Evolutionary conservation across 169 alveolate species (phyloP).

Genomic region (Eimeria falciformis): DNA sequence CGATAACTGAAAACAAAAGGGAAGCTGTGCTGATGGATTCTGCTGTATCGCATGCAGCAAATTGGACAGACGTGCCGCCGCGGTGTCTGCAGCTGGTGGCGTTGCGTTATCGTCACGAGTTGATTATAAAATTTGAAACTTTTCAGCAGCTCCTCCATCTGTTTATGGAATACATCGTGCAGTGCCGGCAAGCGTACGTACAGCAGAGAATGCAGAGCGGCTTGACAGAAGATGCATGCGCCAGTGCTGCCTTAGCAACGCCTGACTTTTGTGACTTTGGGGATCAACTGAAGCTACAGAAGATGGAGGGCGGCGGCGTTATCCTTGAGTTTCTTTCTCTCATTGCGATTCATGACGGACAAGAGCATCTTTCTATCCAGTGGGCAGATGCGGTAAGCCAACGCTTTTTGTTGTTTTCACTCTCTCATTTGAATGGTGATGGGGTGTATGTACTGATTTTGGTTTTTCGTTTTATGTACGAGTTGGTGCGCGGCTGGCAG

Average conservation of each 20-base stretch:
- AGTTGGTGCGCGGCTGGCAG: not conserved
- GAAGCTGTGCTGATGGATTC: not conserved
- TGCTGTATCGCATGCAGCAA: too few species aligned
- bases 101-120: conserved; percentile 44
- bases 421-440: not conserved
- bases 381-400: conserved; percentile 67
- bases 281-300: not conserved
- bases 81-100: conserved; percentile 38
- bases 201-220: conserved; percentile 57
- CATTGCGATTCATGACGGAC: conserved; percentile 66
- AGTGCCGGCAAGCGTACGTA: conserved; percentile 55
- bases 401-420: not conserved
- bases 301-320: conserved; percentile 57
- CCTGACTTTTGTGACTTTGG: conserved; percentile 69
- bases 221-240: not conserved
- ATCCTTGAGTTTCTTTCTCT: conserved; percentile 50
- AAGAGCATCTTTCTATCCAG: conserved; percentile 54
- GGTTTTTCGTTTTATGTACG: not conserved
- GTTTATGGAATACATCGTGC: conserved; percentile 59
- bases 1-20: not conserved
- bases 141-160: conserved; percentile 54
- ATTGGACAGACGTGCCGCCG: not conserved
- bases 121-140: not conserved
- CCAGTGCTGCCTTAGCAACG: not conserved
- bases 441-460: not conserved